Percentiles rank a stretch among this genome's conserved stretches.
phyloP scores from a whole-genome alignment of 2,329 filamentous ascomycete species.

The Davidsoniella neocaledoniae region DNA sequence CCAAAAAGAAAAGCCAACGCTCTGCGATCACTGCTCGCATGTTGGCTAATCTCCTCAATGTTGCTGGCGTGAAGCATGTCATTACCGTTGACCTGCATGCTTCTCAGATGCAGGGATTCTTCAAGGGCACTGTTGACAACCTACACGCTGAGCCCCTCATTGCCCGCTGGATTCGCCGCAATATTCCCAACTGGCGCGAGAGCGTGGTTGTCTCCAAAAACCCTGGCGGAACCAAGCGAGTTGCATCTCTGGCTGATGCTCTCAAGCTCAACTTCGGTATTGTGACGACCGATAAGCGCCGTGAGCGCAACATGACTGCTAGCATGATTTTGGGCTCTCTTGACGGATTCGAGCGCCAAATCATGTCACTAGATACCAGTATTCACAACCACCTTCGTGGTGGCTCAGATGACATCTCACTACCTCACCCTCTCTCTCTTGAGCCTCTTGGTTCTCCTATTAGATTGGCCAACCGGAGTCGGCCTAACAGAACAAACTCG shows the following conservation, averaged over 20 bases:
- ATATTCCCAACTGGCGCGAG: conserved; percentile 74
- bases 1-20: conserved; percentile 95
- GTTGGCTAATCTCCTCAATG: conserved; percentile 83
- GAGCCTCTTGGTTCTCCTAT: conserved; percentile 11
- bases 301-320: conserved; percentile 44
- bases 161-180: conserved; percentile 83
- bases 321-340: conserved; percentile 62
- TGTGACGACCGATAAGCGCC: conserved; percentile 67
- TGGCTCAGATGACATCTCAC: conserved; percentile 7
- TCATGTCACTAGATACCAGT: conserved; percentile 21
- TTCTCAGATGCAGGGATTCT: conserved; percentile 99
- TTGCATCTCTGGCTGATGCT: conserved; percentile 88
- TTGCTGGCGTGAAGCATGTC: conserved; percentile 92
- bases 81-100: conserved; percentile 94
- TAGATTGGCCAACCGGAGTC: background rate
- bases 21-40: conserved; percentile 94
- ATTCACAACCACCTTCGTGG: conserved; percentile 13
- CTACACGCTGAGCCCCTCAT: conserved; percentile 91
- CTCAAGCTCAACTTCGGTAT: conserved; percentile 96
- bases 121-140: conserved; percentile 94
- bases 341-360: conserved; percentile 38
- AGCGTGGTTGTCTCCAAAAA: conserved; percentile 98
- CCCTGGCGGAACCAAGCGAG: conserved; percentile 87
- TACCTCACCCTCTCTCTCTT: background rate
- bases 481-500: conserved; percentile 1